Base-by-base conservation (phyloP, 2,329 filamentous ascomycete species). In the Aureobasidium vineae region DNA sequence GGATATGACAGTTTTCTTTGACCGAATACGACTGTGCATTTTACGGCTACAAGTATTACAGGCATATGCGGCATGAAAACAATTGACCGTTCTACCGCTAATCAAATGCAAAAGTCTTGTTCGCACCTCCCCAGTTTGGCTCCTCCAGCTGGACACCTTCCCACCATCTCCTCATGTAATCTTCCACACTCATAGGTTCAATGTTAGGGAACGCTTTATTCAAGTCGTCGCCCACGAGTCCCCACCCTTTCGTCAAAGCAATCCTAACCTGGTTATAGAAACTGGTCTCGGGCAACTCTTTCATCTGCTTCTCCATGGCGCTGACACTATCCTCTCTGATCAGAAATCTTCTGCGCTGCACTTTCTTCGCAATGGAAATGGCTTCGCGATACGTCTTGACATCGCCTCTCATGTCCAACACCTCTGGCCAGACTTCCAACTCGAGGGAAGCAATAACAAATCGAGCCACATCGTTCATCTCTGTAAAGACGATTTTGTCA, bases 391-490 rank as follows among this genome's bases (percentile, higher is more conserved):
- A 28, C 28, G 28, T 28, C 64, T 68, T 70, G 23, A 72, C 66
- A 67, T 73, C 72, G 13, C 73, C 68, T 33, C 61, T 68, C 74
- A 77, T 73, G 74, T 80, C 80, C 5, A 75, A 70, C 16, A 74
- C 71, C 38, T 77, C 74, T 2, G 80, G 77, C 83, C 83, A 85
- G 26, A 75, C 75, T 3, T 77, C 70, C 26, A 80, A 68, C n/a
- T 77, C 76, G 16, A 85, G 69, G 3, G 76, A 66, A 5, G 75
- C 76, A 8, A 76, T 78, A 5, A 83, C 75, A 64, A 82, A 84
- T 41, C 72, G 76, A 3, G 78, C 82, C 47, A 86, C 73, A 70
- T 86, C 83, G 5, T 73, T 73, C 0, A 78, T 82, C 69, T 84
- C 80, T 0, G 82, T 85, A 71, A 84, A 81, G 3, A 76, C 72